phyloP scores from a whole-genome alignment of 306 rosid genomes.

The Cicer cuneatum region DNA sequence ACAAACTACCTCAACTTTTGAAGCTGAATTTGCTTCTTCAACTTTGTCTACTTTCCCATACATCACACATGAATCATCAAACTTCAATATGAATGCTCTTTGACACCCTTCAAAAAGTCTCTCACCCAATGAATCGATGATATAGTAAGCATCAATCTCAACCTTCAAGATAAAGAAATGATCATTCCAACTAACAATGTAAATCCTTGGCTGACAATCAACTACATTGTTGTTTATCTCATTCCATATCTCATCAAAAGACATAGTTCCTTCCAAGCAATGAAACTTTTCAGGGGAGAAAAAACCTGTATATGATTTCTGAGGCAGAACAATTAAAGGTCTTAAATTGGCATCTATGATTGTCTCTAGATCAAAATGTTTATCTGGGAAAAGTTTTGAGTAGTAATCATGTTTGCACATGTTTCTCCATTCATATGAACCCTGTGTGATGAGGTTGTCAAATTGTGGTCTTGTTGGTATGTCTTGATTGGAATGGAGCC shows the following conservation, averaged over 20 bases:
- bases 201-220: conserved; percentile 51
- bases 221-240: conserved; percentile 47
- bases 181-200: conserved; percentile 91
- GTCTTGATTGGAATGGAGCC: conserved; percentile 67
- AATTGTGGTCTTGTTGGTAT: conserved; percentile 66
- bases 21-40: background rate
- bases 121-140: conserved; percentile 75
- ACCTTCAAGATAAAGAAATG: conserved; percentile 81
- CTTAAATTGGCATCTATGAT: conserved; percentile 64
- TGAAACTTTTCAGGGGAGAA: conserved; percentile 78
- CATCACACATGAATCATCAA: conserved; percentile 62
- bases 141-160: conserved; percentile 66
- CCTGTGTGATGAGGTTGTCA: conserved; percentile 65
- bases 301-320: conserved; percentile 69
- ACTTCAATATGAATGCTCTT: conserved; percentile 66
- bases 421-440: conserved; percentile 73
- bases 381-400: conserved; percentile 62
- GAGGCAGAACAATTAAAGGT: conserved; percentile 54
- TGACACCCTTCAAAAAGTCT: conserved; percentile 75
- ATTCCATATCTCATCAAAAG: conserved; percentile 75
- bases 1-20: conserved; percentile 45
- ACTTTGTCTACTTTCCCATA: conserved; percentile 36
- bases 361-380: conserved; percentile 81
- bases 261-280: conserved; percentile 72
- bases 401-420: conserved; percentile 56